Evolutionary conservation across 495 filamentous ascomycete species (phyloP).

Genomic region (Aspergillus baeticus): DNA sequence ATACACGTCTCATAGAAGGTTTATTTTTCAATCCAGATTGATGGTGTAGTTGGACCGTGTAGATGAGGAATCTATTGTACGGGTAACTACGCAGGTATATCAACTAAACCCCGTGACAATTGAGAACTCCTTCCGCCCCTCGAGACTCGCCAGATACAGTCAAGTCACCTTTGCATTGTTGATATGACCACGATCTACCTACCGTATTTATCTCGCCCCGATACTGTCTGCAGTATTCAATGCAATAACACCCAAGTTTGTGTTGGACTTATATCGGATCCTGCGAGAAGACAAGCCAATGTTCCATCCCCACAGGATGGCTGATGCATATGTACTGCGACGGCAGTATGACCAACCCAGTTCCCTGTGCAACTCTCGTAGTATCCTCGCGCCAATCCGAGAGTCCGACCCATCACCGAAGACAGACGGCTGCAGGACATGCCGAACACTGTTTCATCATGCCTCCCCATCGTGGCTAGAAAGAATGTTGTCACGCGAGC

Average conservation of each 20-base stretch:
- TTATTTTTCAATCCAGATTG: neutral
- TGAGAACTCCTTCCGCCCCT: neutral
- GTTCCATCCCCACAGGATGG: neutral
- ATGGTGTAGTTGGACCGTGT: too few species aligned
- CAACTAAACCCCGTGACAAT: too few species aligned
- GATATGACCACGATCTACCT: neutral
- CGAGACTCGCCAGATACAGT: too few species aligned
- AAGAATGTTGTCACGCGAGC: too few species aligned
- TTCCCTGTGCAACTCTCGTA: neutral
- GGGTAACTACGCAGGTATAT: too few species aligned
- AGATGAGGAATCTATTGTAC: too few species aligned
- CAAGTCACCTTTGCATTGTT: neutral
- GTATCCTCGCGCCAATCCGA: neutral
- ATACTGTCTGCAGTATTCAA: neutral
- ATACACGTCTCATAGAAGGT: neutral
- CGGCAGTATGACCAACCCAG: neutral
- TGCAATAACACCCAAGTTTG: neutral
- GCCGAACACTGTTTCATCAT: too few species aligned
- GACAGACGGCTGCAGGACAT: too few species aligned
- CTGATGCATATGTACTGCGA: neutral
- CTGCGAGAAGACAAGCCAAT: neutral
- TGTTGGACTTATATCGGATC: neutral
- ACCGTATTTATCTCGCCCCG: neutral
- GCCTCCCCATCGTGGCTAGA: too few species aligned
- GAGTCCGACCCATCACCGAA: neutral